A percentile compares a stretch with the other conserved stretches of the same genome.
Evolutionary conservation across 2,329 filamentous ascomycete species (phyloP).

Genomic region (Elsinoe fawcettii): DNA sequence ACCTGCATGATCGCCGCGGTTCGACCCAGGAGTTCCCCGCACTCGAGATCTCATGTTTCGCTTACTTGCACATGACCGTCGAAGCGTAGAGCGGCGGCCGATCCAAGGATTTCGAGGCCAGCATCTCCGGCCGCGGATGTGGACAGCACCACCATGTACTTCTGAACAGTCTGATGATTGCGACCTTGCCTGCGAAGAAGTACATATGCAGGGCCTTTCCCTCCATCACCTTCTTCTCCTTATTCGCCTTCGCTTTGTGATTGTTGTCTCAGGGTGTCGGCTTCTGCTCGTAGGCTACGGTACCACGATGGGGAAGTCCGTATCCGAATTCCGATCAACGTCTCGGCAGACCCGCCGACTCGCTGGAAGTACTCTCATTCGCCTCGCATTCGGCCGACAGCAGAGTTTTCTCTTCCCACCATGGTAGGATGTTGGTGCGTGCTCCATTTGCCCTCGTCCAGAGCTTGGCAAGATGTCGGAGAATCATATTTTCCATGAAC

Average conservation of each 20-base stretch:
- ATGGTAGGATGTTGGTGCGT: no score
- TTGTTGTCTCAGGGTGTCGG: no score
- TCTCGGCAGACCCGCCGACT: not conserved
- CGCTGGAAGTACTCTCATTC: not conserved
- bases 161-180: not conserved
- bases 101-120: not conserved
- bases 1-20: conserved; percentile 10
- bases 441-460: no score
- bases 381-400: not conserved
- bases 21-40: conserved; percentile 2
- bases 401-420: not conserved
- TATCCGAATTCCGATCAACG: not conserved
- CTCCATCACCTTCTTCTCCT: no score
- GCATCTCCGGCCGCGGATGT: conserved; percentile 12
- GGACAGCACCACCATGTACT: not conserved
- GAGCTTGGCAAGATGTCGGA: no score
- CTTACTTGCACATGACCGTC: not conserved
- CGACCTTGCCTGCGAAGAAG: not conserved
- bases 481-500: no score
- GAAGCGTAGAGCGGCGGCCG: not conserved
- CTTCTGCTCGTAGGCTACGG: no score
- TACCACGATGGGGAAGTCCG: not conserved
- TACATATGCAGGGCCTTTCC: not conserved
- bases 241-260: no score
- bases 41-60: not conserved